phyloP scores from a whole-genome alignment of 768 basidiomycete species.

The Phlebiopsis gigantea region DNA sequence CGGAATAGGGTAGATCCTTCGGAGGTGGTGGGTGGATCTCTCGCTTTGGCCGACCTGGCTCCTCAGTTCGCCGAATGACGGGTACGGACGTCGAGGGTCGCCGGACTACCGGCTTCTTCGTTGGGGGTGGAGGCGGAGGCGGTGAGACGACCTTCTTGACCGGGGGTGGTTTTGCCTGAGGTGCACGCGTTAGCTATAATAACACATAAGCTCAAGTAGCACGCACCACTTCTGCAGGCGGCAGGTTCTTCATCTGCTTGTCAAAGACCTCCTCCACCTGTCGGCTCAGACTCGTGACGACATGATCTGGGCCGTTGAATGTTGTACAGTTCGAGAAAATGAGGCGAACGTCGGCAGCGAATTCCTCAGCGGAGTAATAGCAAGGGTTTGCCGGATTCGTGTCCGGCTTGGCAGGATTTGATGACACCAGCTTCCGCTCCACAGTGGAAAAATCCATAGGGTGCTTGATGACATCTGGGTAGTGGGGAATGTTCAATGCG shows the following conservation, averaged over 20 bases:
- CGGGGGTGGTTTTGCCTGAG: constrained; percentile 35
- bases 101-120: constrained; percentile 44
- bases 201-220: neutral
- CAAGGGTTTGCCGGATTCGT: constrained; percentile 65
- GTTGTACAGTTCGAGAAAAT: constrained; percentile 84
- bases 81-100: constrained; percentile 80
- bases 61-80: constrained; percentile 75
- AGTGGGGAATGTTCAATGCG: constrained; percentile 82
- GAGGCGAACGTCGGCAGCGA: constrained; percentile 77
- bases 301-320: constrained; percentile 93
- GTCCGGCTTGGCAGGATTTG: constrained; percentile 77
- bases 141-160: constrained; percentile 38
- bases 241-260: constrained; percentile 81
- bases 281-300: constrained; percentile 73
- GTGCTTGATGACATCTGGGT: constrained; percentile 75
- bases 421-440: constrained; percentile 78
- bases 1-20: constrained; percentile 83
- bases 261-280: constrained; percentile 82
- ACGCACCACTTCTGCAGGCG: constrained; percentile 69
- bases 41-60: constrained; percentile 82
- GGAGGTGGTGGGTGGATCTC: constrained; percentile 96
- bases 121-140: constrained; percentile 37
- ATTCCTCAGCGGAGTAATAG: constrained; percentile 74
- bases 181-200: constrained; percentile 8
- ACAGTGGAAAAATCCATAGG: constrained; percentile 96